Conservation (phyloP, 495 filamentous ascomycete species). For the Penicillium verhagenii region DNA sequence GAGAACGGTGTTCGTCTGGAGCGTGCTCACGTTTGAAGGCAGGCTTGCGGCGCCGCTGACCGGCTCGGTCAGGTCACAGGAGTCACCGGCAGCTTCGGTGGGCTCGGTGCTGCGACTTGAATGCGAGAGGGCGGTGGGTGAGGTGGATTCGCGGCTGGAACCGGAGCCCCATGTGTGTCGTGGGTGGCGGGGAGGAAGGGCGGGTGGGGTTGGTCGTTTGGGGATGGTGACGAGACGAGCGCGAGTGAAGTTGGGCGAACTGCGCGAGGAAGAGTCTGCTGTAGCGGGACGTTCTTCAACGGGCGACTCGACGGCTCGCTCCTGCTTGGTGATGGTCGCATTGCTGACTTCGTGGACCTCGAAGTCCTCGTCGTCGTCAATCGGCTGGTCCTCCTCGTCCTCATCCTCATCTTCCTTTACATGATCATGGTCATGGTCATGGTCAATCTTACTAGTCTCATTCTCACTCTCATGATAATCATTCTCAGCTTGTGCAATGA, state of each 20-base stretch:
- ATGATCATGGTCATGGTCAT: too few species aligned
- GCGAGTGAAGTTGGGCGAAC: constrained; percentile 53
- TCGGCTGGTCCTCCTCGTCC: constrained; percentile 9
- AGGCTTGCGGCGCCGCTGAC: constrained; percentile 12
- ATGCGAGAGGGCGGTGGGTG: constrained; percentile 27
- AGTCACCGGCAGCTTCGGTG: constrained; percentile 16
- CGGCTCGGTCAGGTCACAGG: constrained; percentile 10
- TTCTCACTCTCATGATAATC: neutral
- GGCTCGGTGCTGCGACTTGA: constrained; percentile 23
- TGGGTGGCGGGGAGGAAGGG: constrained; percentile 62
- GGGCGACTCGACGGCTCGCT: constrained; percentile 50
- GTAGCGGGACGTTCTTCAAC: constrained; percentile 27
- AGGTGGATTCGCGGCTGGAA: constrained; percentile 26
- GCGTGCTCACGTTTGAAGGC: constrained; percentile 19
- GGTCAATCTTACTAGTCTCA: too few species aligned
- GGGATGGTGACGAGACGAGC: constrained; percentile 71
- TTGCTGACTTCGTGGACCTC: constrained; percentile 45
- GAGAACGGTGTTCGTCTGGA: constrained; percentile 15
- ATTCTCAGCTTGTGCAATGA: neutral
- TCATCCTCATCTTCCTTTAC: constrained; percentile 1
- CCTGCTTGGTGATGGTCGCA: constrained; percentile 47
- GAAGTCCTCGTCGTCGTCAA: constrained; percentile 33
- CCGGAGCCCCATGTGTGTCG: constrained; percentile 35
- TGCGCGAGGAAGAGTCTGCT: constrained; percentile 44
- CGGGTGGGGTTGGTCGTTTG: constrained; percentile 65